Evolutionary conservation across 2,329 filamentous ascomycete genomes (phyloP), one percentile per base, ranked within the genome.

Genomic region (Colletotrichum karsti): DNA sequence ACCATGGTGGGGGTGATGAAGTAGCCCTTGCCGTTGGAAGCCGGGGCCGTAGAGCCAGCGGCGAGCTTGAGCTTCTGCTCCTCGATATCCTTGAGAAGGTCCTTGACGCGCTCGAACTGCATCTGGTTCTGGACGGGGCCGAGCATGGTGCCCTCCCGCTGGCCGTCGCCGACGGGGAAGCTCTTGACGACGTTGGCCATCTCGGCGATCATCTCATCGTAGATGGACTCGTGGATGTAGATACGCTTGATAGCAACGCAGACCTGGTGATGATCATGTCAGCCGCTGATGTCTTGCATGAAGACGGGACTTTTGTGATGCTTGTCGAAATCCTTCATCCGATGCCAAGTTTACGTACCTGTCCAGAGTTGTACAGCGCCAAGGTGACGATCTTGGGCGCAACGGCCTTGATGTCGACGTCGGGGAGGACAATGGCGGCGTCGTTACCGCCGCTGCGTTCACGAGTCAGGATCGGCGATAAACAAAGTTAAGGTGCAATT

Each of bases 91-190:
- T 55, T 60, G 51, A 70, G 66, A 3, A 70, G 57, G 15, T 57
- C 66, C 69, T 60, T 70, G 69, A 70, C 61, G 48, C 46, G 69
- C 54, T 90, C 86, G 73, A 84, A 92, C 76, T 92, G 91, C 84
- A 89, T 86, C 71, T 83, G 78, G 77, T 92, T 92, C 68, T 90
- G 88, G 3, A 92, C 77, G 0, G 91, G 91, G 1, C 88, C 87
- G 63, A 89, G 57, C n/a, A 69, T 58, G 4, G 61, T 70, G 57
- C 62, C 66, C 15, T 58, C 62, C 42, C 53, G 18, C 22, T 57
- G 58, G 9, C 69, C 69, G 53, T 70, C 69, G 7, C 69, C 69
- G 22, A 70, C 46, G 2, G 60, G 57, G 5, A 70, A 22, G 57
- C 48, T 69, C 53, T 70, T 67, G 51, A 65, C 35, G 24, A 61